Evolutionary conservation across 1,139 yeast species (phyloP), one percentile per base, ranked within the genome.

Genomic region (Blastobotrys arbuscula): DNA sequence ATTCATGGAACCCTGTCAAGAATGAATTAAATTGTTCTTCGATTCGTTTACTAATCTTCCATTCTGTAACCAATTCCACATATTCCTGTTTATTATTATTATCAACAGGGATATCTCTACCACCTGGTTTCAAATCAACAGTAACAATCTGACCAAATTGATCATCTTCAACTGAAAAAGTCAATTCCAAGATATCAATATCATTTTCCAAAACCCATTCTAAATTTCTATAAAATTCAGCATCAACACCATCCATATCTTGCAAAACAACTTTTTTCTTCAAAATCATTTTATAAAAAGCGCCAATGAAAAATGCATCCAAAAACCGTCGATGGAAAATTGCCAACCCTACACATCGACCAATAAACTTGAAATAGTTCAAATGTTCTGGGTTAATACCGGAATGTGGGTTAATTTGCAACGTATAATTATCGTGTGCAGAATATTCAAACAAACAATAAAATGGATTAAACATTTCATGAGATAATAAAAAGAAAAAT

Each of bases 191-290:
- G 23, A 90, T 74, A 51, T 79, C 89, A 59, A 92, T 90, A 67
- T 89, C 96, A 65, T 92, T 90, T 61, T 92, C 97, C 55, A 89
- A 74, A 65, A 89, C 87, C 98, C 98, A 92, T 64, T 88, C 88
- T 70, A 92, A 75, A 30, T 96, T 90, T 64, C 95, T 81, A 71
- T 87, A 89, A 70, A 89, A 89, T 63, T 94, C 98, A 15, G 96
- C 92, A 69, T 92, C 99, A 53, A 92, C 97, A 68, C 97, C 96
- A 69, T 94, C 98, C 96, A 92, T 86, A 71, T 92, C 99, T 67
- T 88, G 96, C 59, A 92, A 74, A 2, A 88, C 92, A 56, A 92
- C 96, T 74, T 89, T 89, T 71, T 92, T 92, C 65, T 84, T 87
- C 59, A 92, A 76, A 86, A 92, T 89, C 97, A 92, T 89, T 74